phyloP scores from a whole-genome alignment of 345 rosid species.

The Balakata baccata region DNA sequence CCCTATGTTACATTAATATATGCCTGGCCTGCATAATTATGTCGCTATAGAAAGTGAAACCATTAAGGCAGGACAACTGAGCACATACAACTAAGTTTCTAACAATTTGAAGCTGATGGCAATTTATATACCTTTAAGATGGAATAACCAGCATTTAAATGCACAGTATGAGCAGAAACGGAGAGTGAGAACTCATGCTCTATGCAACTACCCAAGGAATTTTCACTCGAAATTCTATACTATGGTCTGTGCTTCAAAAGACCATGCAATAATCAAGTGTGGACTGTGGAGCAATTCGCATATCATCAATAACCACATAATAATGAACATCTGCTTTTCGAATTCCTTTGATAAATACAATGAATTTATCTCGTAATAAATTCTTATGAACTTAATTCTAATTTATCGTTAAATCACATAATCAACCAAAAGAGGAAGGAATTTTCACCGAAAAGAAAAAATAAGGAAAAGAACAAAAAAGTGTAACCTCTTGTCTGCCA shows the following conservation, averaged over 20 bases:
- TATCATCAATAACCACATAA: not conserved
- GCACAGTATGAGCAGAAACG: not conserved
- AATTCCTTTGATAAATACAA: not conserved
- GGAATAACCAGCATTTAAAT: not conserved
- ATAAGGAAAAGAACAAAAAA: slow-evolving; percentile 7
- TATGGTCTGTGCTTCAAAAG: not conserved
- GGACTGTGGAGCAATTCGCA: not conserved
- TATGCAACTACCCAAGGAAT: not conserved
- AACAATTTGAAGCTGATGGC: not conserved
- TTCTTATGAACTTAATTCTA: too few species aligned
- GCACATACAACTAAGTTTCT: not conserved
- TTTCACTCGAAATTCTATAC: not conserved
- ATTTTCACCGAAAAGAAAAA: not conserved
- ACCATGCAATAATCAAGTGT: not conserved
- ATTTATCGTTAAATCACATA: too few species aligned
- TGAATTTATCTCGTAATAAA: not conserved
- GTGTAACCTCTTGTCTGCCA: slow-evolving; percentile 57
- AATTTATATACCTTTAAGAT: not conserved
- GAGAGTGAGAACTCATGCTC: not conserved
- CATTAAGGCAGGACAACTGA: not conserved
- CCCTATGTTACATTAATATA: not conserved
- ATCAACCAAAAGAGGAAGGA: not conserved
- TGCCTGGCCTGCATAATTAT: not conserved
- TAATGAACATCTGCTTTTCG: not conserved
- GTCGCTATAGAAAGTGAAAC: not conserved